Base-by-base conservation (phyloP, 345 rosid genomes). In the Psidium friedrichsthalianum region DNA sequence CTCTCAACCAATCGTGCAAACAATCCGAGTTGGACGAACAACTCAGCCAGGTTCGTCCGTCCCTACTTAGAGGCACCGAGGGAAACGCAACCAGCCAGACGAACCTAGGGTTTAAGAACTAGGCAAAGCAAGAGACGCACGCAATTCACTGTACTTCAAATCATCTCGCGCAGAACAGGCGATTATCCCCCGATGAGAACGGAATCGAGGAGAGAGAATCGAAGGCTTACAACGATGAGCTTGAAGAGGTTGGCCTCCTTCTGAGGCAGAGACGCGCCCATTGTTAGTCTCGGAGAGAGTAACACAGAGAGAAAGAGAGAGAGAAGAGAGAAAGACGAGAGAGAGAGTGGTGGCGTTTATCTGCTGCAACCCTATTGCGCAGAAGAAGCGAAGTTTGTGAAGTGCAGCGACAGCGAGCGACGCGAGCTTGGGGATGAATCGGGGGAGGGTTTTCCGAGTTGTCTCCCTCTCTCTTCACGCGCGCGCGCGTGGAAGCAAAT, bases 171-270 rank as follows among this genome's bases (percentile, higher is more conserved):
- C 25, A 6, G 80, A 42, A 2, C 47, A 2, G 13, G 11, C 21
- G 42, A 64, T 29, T 29, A 36, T 64, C 76, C 76, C 76, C 76
- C 42, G 76, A 15, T 36, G 42, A 29, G 51, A 82, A 4, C 52
- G 53, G 6, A 58, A 36, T 22, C 25, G 36, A 82, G 12, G 20
- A 10, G 87, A 88, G 85, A 84, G 85, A 49, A 54, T 80, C 82
- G 82, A 84, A 89, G 88, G 89, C 96, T 86, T 96, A 98, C 99
- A 89, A 96, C 99, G 93, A 98, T 98, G 95, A 94, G 95, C 91
- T 98, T 98, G 95, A 98, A 98, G 91, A 94, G 99, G 90, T 95
- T 98, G 86, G 99, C 99, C 92, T 98, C 99, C 91, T 98, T 98
- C 82, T 97, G 92, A 90, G 99, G 99, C 92, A 98, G 93, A 57